phyloP scores from a whole-genome alignment of 2,329 filamentous ascomycete species.

The Fusarium illudens region DNA sequence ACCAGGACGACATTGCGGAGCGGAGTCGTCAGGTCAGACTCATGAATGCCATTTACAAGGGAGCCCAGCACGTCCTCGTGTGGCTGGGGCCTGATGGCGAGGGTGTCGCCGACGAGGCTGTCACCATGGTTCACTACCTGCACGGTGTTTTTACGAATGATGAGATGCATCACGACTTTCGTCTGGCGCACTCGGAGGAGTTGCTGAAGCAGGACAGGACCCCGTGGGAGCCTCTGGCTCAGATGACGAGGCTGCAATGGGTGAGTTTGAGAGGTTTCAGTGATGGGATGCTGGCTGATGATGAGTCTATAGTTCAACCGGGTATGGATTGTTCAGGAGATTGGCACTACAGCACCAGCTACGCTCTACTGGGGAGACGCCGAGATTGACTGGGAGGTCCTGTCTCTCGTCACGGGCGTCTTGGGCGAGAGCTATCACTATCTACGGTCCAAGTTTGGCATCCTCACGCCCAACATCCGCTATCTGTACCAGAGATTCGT shows the following conservation, averaged over 20 bases:
- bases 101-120: slow-evolving; percentile 42
- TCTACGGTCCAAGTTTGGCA: slow-evolving; percentile 41
- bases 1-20: slow-evolving; percentile 49
- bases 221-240: slow-evolving; percentile 46
- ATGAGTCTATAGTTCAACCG: slow-evolving; percentile 45
- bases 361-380: slow-evolving; percentile 48
- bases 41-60: slow-evolving; percentile 50
- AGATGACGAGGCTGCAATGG: slow-evolving; percentile 46
- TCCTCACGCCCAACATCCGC: slow-evolving; percentile 46
- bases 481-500: slow-evolving; percentile 47
- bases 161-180: slow-evolving; percentile 41
- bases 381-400: slow-evolving; percentile 45
- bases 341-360: slow-evolving; percentile 46
- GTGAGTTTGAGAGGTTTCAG: slow-evolving; percentile 34
- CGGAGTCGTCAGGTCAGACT: slow-evolving; percentile 49
- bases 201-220: slow-evolving; percentile 40
- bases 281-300: not conserved
- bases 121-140: slow-evolving; percentile 41
- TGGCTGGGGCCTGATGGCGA: slow-evolving; percentile 48
- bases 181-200: slow-evolving; percentile 43
- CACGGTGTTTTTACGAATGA: slow-evolving; percentile 44
- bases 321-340: slow-evolving; percentile 51
- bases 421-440: slow-evolving; percentile 48
- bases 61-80: slow-evolving; percentile 45
- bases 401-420: slow-evolving; percentile 44